Evolutionary conservation across 78 protist genomes (phyloP).

Genomic region (Planoprotostelium fungivorum): DNA sequence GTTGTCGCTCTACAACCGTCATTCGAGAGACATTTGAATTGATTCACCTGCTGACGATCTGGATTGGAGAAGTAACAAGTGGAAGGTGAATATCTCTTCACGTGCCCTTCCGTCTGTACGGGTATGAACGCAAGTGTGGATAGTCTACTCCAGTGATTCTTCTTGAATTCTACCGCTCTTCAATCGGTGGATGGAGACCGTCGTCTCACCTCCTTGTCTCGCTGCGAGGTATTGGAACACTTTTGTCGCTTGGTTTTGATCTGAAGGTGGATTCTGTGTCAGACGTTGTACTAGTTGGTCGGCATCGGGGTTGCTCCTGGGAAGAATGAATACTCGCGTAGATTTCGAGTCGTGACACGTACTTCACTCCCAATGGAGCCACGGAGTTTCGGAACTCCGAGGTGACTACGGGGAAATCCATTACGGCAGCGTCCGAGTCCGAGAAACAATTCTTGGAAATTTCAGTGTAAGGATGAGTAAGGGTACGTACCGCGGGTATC

Average conservation of each 20-base stretch:
- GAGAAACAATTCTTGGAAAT: background rate
- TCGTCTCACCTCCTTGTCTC: background rate
- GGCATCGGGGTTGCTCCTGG: background rate
- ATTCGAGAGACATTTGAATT: no score
- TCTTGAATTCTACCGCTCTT: background rate
- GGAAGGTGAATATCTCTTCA: background rate
- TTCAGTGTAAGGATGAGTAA: background rate
- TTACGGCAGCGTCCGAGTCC: background rate
- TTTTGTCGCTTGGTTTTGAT: background rate
- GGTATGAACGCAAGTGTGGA: background rate
- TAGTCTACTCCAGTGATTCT: background rate
- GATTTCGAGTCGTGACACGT: background rate
- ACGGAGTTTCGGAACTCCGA: background rate
- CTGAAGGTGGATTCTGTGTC: background rate
- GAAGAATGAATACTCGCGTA: no score
- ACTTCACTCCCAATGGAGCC: background rate
- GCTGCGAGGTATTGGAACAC: background rate
- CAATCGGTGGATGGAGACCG: no score
- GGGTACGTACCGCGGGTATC: background rate
- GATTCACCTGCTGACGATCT: no score
- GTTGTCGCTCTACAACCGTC: no score
- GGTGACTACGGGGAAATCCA: background rate
- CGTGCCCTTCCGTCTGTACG: background rate
- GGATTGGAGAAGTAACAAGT: background rate
- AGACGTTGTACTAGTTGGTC: background rate